A percentile compares a stretch with the other conserved stretches of the same genome.
Conservation (phyloP, 495 filamentous ascomycete genomes). For the Amniculicola lignicola region DNA sequence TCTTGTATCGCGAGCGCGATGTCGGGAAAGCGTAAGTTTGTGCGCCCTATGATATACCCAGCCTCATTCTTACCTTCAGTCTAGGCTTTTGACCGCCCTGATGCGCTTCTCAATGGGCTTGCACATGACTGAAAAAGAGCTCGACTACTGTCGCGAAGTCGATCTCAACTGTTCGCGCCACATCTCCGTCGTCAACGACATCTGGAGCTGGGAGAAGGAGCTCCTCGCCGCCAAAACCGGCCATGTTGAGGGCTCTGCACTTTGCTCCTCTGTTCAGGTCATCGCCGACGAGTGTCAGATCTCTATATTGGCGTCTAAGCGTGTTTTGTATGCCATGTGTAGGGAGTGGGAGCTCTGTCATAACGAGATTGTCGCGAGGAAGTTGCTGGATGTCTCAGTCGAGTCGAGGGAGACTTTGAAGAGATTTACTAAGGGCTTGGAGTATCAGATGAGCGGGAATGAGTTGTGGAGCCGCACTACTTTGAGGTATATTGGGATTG, state of each 20-base stretch:
- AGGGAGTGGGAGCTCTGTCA: not conserved
- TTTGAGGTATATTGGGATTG: too few relatives aligned
- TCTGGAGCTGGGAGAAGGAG: slow-evolving; percentile 47
- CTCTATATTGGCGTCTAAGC: not conserved
- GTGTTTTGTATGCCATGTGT: not conserved
- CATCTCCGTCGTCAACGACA: slow-evolving; percentile 46
- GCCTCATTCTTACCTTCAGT: slow-evolving; percentile 18
- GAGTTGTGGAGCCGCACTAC: slow-evolving; percentile 46
- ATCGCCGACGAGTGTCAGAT: not conserved
- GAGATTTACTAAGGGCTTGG: slow-evolving; percentile 44
- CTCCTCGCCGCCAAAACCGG: slow-evolving; percentile 17
- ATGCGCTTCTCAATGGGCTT: slow-evolving; percentile 45
- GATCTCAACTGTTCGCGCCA: slow-evolving; percentile 42
- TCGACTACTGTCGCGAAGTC: slow-evolving; percentile 12
- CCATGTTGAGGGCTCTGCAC: slow-evolving; percentile 37
- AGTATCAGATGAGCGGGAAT: slow-evolving; percentile 46
- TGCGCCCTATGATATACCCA: not conserved
- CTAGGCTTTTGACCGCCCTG: slow-evolving; percentile 41
- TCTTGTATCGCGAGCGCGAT: slow-evolving; percentile 41
- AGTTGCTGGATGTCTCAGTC: not conserved
- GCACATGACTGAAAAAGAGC: slow-evolving; percentile 8
- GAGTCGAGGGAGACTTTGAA: not conserved
- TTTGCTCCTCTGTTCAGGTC: not conserved
- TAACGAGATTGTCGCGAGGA: not conserved
- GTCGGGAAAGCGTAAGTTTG: slow-evolving; percentile 40